Base-by-base conservation (phyloP, 495 filamentous ascomycete genomes). In the Daldinia grandis region DNA sequence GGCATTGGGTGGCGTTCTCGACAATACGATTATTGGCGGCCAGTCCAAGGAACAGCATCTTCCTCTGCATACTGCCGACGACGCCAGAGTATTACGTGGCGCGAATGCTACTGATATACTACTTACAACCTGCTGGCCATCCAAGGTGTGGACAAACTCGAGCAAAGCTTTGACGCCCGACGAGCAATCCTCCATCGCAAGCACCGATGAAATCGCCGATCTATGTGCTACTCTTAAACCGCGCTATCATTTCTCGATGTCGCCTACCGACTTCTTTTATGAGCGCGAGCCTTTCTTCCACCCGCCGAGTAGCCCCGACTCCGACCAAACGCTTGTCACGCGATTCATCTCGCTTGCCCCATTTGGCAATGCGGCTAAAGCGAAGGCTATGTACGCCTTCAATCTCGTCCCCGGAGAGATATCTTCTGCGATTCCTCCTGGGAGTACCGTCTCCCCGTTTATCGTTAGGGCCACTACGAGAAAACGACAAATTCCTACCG, bases 251-350 rank as follows among this genome's bases (percentile, higher is more conserved):
- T 90, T 99, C 77, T 87, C 91, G 14, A 79, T 86, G 12, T 91
- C 93, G 0, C 83, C 86, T 7, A 75, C 49, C 38, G 71, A 82
- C 8, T 84, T 88, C 72, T 95, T 91, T 81, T 98, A 88, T 72
- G 95, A 98, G 80, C 88, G 95, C 19, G 95, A 97, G 76, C 94
- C 95, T 0, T 98, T 97, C 85, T 92, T 93, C 78, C 90, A 96
- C 74, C 74, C 75, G 30, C 42, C 72, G 0, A 64, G 69, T 14
- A 74, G 69, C 15, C 74, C 71, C 2, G 69, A 76, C 1, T 73
- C 74, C 12, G 77, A 80, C n/a, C 76, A 83, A 62, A 84, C 88
- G 5, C 80, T 81, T 7, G 79, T 96, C 4, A 97, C 94, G 3
- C 89, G 95, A 21, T 98, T 99, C 78, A 88, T 98, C 74, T 94